Evolutionary conservation across 164 flowering plant species (phyloP).

Genomic region (Vitis rotundifolia): DNA sequence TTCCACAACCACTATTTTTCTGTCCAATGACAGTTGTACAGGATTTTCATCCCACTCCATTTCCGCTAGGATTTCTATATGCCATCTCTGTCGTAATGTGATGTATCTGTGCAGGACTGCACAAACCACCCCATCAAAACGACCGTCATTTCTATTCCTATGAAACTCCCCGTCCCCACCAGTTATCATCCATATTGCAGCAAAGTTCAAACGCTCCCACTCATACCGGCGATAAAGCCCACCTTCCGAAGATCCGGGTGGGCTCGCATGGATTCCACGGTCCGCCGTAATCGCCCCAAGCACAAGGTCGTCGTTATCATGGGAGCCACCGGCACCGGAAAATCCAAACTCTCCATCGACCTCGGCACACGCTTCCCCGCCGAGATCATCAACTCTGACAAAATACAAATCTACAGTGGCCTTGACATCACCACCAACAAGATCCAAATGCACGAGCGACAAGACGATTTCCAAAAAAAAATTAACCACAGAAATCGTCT

Average conservation of each 20-base stretch:
- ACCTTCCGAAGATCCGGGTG: background rate
- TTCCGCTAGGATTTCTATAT: too few species aligned
- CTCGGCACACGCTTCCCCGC: conserved; percentile 48
- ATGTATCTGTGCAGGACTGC: too few species aligned
- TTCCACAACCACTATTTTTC: too few species aligned
- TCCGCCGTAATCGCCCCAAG: conserved; percentile 10
- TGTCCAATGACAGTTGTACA: too few species aligned
- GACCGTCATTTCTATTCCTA: background rate
- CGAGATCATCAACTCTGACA: conserved; percentile 84
- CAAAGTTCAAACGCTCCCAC: conserved; percentile 5
- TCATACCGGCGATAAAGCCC: conserved; percentile 1
- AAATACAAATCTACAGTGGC: conserved; percentile 76
- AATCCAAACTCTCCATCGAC: conserved; percentile 68
- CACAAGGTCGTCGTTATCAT: conserved; percentile 58
- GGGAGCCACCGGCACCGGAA: conserved; percentile 88
- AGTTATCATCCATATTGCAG: conserved; percentile 5
- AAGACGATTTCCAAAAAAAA: too few species aligned
- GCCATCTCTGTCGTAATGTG: too few species aligned
- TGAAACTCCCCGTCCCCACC: background rate
- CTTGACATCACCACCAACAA: conserved; percentile 88
- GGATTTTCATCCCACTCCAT: too few species aligned
- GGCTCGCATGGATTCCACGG: conserved; percentile 17
- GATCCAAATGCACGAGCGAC: conserved; percentile 45
- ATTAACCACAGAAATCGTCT: too few species aligned
- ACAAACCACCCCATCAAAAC: too few species aligned